Evolutionary conservation across 139 green algal species (phyloP).

Genomic region (Nannochloris sp.): DNA sequence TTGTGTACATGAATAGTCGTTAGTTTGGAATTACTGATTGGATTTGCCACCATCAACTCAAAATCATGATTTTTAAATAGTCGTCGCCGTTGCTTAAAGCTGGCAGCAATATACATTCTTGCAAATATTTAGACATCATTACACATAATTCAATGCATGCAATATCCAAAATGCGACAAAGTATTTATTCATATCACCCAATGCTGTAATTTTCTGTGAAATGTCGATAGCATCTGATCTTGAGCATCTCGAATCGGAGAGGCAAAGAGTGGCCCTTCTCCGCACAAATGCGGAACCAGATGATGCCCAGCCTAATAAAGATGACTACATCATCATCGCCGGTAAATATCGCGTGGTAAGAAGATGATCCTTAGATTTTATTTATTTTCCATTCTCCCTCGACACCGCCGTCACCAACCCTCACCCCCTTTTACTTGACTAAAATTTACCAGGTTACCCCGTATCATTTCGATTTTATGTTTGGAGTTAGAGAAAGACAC

Average conservation of each 20-base stretch:
- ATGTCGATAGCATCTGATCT: too few species aligned
- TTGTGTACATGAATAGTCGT: too few species aligned
- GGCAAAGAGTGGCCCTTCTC: not conserved
- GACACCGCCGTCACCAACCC: not conserved
- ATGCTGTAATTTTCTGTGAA: too few species aligned
- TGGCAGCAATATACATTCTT: too few species aligned
- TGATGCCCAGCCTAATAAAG: conserved; percentile 5
- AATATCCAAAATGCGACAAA: too few species aligned
- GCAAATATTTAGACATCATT: too few species aligned
- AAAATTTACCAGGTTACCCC: conserved; percentile 55
- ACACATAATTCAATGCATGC: too few species aligned
- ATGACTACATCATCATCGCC: conserved; percentile 17
- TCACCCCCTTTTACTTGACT: not conserved
- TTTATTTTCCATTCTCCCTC: not conserved
- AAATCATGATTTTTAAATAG: too few species aligned
- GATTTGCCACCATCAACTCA: too few species aligned
- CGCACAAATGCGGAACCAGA: not conserved
- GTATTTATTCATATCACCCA: too few species aligned
- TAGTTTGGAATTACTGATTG: too few species aligned
- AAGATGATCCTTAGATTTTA: not conserved
- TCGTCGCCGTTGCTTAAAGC: too few species aligned
- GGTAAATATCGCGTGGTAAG: conserved; percentile 13
- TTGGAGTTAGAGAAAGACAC: conserved; percentile 62
- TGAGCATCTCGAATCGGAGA: not conserved
- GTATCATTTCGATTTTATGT: conserved; percentile 83